Evolutionary conservation across 1,139 yeast species (phyloP).

Genomic region (Candida anutae): DNA sequence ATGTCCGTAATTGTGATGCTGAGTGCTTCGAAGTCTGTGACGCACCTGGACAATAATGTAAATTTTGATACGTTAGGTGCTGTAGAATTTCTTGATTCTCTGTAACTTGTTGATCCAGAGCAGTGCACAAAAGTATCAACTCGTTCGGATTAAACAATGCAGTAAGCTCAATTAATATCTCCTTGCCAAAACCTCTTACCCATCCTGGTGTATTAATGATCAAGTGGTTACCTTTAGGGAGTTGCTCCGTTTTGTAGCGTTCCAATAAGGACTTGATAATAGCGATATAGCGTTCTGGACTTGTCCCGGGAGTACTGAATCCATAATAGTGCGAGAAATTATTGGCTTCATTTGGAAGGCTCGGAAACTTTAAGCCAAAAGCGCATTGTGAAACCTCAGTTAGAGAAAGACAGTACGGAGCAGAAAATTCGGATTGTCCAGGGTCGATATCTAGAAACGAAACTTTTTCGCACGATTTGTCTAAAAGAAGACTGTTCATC

Average conservation of each 20-base stretch:
- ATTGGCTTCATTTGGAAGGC: neutral
- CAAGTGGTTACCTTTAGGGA: constrained; percentile 32
- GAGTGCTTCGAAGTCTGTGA: constrained; percentile 31
- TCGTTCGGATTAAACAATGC: constrained; percentile 44
- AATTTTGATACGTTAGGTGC: constrained; percentile 14
- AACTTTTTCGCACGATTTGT: constrained; percentile 10
- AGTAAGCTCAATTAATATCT: constrained; percentile 47
- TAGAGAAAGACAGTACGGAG: constrained; percentile 64
- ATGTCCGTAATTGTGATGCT: constrained; percentile 44
- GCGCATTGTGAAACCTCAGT: constrained; percentile 14
- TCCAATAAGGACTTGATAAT: constrained; percentile 38
- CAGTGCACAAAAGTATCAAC: constrained; percentile 30
- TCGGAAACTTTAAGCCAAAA: constrained; percentile 20
- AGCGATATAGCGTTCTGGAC: constrained; percentile 49
- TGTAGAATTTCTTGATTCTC: constrained; percentile 20
- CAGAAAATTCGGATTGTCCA: constrained; percentile 78
- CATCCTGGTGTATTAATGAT: constrained; percentile 87
- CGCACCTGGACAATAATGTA: constrained; percentile 20
- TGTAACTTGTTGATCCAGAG: constrained; percentile 11
- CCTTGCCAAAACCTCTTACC: constrained; percentile 84
- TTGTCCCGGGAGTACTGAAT: constrained; percentile 62
- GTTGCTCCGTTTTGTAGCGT: constrained; percentile 18
- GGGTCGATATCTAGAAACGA: constrained; percentile 78
- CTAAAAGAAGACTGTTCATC: constrained; percentile 32
- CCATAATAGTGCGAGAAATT: constrained; percentile 46